Evolutionary conservation across 176 grass and related monocot species (phyloP), one percentile per base, ranked within the genome.

Genomic region (Oryza australiensis): DNA sequence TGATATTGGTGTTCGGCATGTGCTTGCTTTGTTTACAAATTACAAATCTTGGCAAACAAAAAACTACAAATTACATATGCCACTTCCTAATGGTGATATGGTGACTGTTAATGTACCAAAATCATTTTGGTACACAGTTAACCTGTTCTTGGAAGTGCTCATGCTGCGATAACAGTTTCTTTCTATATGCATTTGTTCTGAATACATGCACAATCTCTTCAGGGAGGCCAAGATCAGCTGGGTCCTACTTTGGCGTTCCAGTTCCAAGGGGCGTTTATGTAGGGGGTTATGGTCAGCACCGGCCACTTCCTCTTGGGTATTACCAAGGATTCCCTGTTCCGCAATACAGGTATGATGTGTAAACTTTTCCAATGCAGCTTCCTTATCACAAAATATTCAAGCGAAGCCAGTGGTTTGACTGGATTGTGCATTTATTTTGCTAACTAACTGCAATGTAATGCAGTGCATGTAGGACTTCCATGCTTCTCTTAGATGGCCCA

Each of bases 171-270:
- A 5, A 9, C 12, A 30, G 37, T 67, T 2, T 60, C 22, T 49
- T 74, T 74, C 8, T 68, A 15, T 18, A 30, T 10, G 26, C 9
- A 26, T 23, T 49, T 63, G 41, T 32, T 81, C 45, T 85, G 29
- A 65, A 16, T 76, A 24, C 28, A 26, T 42, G 24, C 40, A 49
- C 62, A 79, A 30, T 91, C 49, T 73, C 11, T 89, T 55, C 79
- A 99, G 96, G 85, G 33, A 85, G 82, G 12, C 93, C 90, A 88
- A 93, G 96, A 68, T 91, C 93, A 88, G 90, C 87, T 63, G 87
- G 87, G 43, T 76, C 89, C 73, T 92, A 95, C 77, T 84, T 91
- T 85, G 84, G 86, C 45, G 68, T 95, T 64, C 72, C 93, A 26
- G 75, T 75, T 85, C 90, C 85, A 72, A 91, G 84, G 69, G 96